Percentiles rank a stretch among this genome's conserved stretches.
Conservation (phyloP, 768 basidiomycete genomes). For the Naematelia encephala region DNA sequence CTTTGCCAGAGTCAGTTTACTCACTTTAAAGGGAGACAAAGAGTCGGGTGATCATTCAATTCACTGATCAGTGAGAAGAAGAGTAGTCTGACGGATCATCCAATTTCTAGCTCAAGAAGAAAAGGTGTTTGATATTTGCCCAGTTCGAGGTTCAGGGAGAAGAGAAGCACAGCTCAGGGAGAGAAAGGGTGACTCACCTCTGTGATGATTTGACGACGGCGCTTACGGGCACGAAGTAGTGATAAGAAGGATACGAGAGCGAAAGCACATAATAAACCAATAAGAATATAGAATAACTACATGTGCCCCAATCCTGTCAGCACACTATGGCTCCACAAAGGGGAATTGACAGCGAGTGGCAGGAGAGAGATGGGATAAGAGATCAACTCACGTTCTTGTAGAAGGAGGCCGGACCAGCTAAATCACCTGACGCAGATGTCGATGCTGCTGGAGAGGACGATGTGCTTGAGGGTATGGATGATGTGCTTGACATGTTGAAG, state of each 20-base stretch:
- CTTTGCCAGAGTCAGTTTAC: no score
- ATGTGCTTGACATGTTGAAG: constrained; percentile 22
- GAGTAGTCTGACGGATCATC: no score
- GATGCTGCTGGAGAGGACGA: constrained; percentile 17
- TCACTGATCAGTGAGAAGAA: no score
- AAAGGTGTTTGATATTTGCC: no score
- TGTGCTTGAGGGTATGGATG: constrained; percentile 7
- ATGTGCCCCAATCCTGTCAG: constrained; percentile 2
- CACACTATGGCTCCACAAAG: neutral
- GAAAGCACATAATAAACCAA: constrained; percentile 39
- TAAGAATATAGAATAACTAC: constrained; percentile 46
- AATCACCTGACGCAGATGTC: constrained; percentile 8
- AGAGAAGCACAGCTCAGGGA: no score
- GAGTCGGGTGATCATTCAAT: no score
- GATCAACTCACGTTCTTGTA: constrained; percentile 23
- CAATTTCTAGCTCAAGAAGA: no score
- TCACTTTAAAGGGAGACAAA: no score
- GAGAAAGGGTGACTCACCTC: constrained; percentile 42
- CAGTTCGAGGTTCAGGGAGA: no score
- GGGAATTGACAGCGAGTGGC: no score
- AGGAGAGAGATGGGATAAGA: neutral
- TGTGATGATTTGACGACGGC: constrained; percentile 25
- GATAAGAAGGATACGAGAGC: constrained; percentile 34
- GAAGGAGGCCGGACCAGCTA: constrained; percentile 9
- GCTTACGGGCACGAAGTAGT: constrained; percentile 30